Evolutionary conservation across 106 monocot species (phyloP).

Genomic region (Apostasia ramifera): DNA sequence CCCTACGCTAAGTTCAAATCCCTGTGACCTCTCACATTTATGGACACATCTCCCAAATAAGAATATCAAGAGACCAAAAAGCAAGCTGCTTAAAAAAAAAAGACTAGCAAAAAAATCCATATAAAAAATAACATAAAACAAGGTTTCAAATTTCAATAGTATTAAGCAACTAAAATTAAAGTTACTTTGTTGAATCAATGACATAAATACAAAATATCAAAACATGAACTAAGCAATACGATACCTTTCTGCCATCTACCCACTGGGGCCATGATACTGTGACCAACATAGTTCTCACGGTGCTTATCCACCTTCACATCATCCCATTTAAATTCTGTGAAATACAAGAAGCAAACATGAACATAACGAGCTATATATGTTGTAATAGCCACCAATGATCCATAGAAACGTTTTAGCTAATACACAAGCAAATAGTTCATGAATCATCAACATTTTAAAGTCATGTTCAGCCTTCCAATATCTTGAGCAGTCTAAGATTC

Average conservation of each 20-base stretch:
- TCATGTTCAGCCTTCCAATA: not conserved
- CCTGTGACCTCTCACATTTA: no score
- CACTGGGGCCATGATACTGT: constrained; percentile 93
- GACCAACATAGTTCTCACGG: constrained; percentile 95
- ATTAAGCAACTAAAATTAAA: not conserved
- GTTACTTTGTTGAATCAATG: not conserved
- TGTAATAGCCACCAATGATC: no score
- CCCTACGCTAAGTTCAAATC: no score
- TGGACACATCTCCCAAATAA: no score
- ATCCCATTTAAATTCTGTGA: constrained; percentile 94
- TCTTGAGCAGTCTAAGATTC: not conserved
- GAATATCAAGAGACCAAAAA: not conserved
- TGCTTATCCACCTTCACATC: constrained; percentile 99
- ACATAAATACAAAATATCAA: not conserved
- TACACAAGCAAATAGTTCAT: no score
- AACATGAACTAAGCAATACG: not conserved
- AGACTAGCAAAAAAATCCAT: not conserved
- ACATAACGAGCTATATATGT: no score
- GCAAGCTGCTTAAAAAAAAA: not conserved
- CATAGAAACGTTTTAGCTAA: no score
- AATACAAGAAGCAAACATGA: not conserved
- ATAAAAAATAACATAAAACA: not conserved
- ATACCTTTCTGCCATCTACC: constrained; percentile 99
- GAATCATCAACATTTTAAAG: no score
- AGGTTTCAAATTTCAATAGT: not conserved